A percentile compares a stretch with the other conserved stretches of the same genome.
phyloP scores from a whole-genome alignment of 2,329 filamentous ascomycete species.

The Penicillium sp. region DNA sequence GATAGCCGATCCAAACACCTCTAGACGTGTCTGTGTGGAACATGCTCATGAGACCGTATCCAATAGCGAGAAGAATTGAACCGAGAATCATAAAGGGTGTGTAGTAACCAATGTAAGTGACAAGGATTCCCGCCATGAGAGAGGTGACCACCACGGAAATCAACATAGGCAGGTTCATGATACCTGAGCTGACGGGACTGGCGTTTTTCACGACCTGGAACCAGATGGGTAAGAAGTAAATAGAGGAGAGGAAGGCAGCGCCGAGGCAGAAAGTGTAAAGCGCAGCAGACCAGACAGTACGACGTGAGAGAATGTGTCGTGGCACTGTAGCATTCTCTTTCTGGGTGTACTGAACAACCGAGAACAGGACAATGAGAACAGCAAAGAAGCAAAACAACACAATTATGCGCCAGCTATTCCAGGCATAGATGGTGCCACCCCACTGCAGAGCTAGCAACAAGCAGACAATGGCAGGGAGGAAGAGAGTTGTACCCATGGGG shows the following conservation, averaged over 20 bases:
- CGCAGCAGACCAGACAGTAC: conserved; percentile 35
- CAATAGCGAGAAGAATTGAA: conserved; percentile 26
- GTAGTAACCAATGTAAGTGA: conserved; percentile 38
- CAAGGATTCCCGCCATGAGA: conserved; percentile 29
- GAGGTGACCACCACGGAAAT: conserved; percentile 14
- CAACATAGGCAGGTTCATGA: conserved; percentile 27
- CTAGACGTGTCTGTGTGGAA: conserved; percentile 13
- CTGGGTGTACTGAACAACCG: conserved; percentile 46
- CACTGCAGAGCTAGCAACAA: conserved; percentile 26
- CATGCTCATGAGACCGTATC: conserved; percentile 30
- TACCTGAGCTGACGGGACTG: conserved; percentile 23
- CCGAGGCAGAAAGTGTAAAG: conserved; percentile 26
- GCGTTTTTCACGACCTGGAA: conserved; percentile 28
- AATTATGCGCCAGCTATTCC: conserved; percentile 23
- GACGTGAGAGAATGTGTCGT: conserved; percentile 49
- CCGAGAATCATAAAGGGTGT: conserved; percentile 28
- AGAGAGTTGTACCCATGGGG: conserved; percentile 34
- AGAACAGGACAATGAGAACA: conserved; percentile 44
- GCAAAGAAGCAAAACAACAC: conserved; percentile 20
- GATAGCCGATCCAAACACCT: conserved; percentile 38
- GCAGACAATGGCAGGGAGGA: conserved; percentile 28
- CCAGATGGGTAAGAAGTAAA: conserved; percentile 29
- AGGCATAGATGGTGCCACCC: conserved; percentile 23
- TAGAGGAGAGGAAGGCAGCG: conserved; percentile 7
- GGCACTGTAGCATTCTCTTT: conserved; percentile 53